phyloP scores from a whole-genome alignment of 2,329 filamentous ascomycete genomes.

The Zymoseptoria tritici region DNA sequence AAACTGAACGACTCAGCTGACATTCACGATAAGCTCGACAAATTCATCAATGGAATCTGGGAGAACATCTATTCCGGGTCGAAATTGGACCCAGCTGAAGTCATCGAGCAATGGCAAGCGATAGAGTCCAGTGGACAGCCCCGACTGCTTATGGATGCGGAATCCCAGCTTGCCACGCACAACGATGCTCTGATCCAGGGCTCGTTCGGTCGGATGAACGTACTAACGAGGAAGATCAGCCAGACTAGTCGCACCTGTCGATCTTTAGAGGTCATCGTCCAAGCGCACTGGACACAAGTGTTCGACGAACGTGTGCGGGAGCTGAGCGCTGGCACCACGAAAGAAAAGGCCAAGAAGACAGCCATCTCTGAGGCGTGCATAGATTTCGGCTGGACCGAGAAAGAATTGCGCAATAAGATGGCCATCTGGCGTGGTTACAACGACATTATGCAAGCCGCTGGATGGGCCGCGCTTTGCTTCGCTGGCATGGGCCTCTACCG shows the following conservation, averaged over 20 bases:
- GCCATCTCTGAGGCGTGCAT: constrained; percentile 48
- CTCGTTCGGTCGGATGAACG: constrained; percentile 36
- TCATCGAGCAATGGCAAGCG: constrained; percentile 29
- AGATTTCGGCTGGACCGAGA: constrained; percentile 50
- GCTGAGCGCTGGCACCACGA: constrained; percentile 25
- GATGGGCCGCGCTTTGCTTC: constrained; percentile 51
- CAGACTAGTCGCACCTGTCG: constrained; percentile 47
- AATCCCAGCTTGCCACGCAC: constrained; percentile 14
- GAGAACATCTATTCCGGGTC: constrained; percentile 41
- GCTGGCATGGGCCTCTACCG: constrained; percentile 52
- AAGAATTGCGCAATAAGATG: constrained; percentile 48
- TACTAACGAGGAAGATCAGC: constrained; percentile 39
- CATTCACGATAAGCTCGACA: constrained; percentile 26
- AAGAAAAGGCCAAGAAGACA: constrained; percentile 43
- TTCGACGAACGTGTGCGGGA: constrained; percentile 46
- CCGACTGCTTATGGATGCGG: constrained; percentile 18
- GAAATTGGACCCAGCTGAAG: constrained; percentile 34
- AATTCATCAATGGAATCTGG: constrained; percentile 45
- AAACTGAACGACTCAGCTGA: not conserved
- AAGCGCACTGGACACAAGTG: constrained; percentile 50
- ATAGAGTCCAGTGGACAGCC: constrained; percentile 26
- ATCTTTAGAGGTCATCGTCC: constrained; percentile 53
- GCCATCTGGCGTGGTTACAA: constrained; percentile 53
- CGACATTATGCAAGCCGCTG: constrained; percentile 51
- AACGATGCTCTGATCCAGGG: constrained; percentile 17